Percentiles rank a stretch among this genome's conserved stretches.
phyloP scores from a whole-genome alignment of 768 basidiomycete genomes.

The Lactarius quietus region DNA sequence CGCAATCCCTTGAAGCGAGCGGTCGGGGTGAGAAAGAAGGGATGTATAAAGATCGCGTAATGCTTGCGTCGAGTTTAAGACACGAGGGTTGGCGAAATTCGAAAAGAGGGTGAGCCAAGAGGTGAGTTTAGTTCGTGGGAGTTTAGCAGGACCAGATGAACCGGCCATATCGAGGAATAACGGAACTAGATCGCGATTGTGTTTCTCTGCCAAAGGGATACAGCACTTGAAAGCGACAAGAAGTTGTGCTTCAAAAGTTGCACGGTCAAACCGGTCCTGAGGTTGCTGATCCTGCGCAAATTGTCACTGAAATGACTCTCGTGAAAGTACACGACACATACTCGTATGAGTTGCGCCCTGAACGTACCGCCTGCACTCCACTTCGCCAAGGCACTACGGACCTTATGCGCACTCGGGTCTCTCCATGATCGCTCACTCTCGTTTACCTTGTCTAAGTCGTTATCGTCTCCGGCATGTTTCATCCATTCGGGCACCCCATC shows the following conservation, averaged over 20 bases:
- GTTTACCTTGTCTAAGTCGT: constrained; percentile 37
- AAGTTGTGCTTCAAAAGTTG: constrained; percentile 79
- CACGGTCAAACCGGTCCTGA: constrained; percentile 62
- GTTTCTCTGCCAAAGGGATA: constrained; percentile 73
- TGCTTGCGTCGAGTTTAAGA: constrained; percentile 62
- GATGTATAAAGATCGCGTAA: constrained; percentile 64
- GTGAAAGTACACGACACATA: constrained; percentile 27
- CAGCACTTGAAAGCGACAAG: constrained; percentile 66
- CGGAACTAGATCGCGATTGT: constrained; percentile 84
- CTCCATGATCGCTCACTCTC: constrained; percentile 77
- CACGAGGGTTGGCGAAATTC: constrained; percentile 93
- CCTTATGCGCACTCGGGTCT: constrained; percentile 66
- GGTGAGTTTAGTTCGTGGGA: constrained; percentile 59
- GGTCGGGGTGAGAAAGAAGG: constrained; percentile 85
- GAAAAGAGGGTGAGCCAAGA: constrained; percentile 84
- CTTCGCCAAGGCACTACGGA: constrained; percentile 44
- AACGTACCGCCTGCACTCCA: constrained; percentile 42
- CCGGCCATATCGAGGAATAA: constrained; percentile 60
- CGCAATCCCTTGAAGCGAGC: constrained; percentile 66
- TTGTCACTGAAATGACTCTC: not conserved
- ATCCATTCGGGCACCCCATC: constrained; percentile 32
- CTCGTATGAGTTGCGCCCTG: constrained; percentile 35
- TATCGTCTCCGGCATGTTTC: constrained; percentile 24
- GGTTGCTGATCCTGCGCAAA: constrained; percentile 38
- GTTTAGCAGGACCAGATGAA: constrained; percentile 37